These are phyloP conservation scores for Atkinsonella hypoxylon DNA, from an alignment of 2,329 filamentous ascomycete species.

Conservation along the genomic window DNA sequence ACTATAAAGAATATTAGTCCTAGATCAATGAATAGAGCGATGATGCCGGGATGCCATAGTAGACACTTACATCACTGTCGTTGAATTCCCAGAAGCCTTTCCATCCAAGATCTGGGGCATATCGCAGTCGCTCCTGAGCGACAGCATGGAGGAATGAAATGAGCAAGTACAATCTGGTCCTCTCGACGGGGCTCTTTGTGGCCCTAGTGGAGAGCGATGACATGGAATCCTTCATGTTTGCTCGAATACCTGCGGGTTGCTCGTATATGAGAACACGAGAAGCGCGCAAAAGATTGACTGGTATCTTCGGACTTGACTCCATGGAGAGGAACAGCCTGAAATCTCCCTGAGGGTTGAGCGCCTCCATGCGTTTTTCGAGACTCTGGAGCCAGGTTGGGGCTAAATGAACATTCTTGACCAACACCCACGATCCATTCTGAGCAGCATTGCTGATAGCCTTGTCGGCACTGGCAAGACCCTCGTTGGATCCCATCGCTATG, in stretches of 20 bases:
- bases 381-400: conserved; percentile 94
- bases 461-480: conserved; percentile 83
- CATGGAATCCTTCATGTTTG: conserved; percentile 98
- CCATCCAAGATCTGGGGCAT: conserved; percentile 90
- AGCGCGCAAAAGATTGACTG: conserved; percentile 85
- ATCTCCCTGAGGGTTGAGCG: conserved; percentile 82
- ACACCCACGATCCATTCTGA: conserved; percentile 85
- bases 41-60: not conserved
- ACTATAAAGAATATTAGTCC: conserved; percentile 38
- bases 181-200: conserved; percentile 76
- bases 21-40: conserved; percentile 6
- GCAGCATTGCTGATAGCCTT: conserved; percentile 91
- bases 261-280: conserved; percentile 96
- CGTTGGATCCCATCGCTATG: conserved; percentile 98
- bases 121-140: conserved; percentile 85
- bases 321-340: conserved; percentile 96
- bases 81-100: conserved; percentile 99
- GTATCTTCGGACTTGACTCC: conserved; percentile 94
- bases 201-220: conserved; percentile 67
- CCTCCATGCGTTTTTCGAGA: conserved; percentile 91
- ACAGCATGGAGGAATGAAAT: conserved; percentile 93
- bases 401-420: conserved; percentile 98
- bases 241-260: conserved; percentile 88
- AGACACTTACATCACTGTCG: conserved; percentile 75
- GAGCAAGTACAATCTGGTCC: conserved; percentile 77